Percentiles rank a stretch among this genome's conserved stretches.
phyloP scores from a whole-genome alignment of 345 rosid genomes.

The Gynandropsis gynandra region DNA sequence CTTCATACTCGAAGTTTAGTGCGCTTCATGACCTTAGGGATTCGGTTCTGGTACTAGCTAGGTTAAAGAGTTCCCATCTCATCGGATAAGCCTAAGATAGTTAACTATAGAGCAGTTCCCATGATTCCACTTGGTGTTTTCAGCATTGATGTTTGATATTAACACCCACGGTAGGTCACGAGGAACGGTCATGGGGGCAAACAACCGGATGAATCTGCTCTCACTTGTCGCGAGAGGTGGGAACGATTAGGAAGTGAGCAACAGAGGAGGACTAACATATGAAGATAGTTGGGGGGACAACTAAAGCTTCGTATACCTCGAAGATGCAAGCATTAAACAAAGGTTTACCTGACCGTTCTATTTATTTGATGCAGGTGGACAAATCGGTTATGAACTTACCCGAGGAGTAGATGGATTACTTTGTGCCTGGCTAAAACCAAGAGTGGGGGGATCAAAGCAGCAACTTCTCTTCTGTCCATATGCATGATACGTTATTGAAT shows the following conservation, averaged over 20 bases:
- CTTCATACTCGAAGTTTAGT: no score
- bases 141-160: no score
- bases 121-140: no score
- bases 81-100: no score
- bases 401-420: constrained; percentile 72
- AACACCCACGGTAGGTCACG: constrained; percentile 33
- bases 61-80: no score
- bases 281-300: constrained; percentile 59
- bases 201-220: constrained; percentile 66
- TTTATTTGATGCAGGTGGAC: constrained; percentile 35
- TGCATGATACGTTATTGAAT: not conserved
- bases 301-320: constrained; percentile 69
- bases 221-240: constrained; percentile 63
- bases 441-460: not conserved
- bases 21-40: no score
- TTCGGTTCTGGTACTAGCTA: no score
- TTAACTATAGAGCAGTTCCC: no score
- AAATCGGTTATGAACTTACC: constrained; percentile 59
- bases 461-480: constrained; percentile 18
- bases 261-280: constrained; percentile 48
- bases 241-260: constrained; percentile 34
- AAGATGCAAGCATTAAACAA: constrained; percentile 57
- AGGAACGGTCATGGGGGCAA: constrained; percentile 57
- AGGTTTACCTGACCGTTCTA: no score
- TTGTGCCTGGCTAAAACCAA: constrained; percentile 47